Evolutionary conservation across 495 filamentous ascomycete species (phyloP).

Genomic region (Hypomontagnella monticulosa): DNA sequence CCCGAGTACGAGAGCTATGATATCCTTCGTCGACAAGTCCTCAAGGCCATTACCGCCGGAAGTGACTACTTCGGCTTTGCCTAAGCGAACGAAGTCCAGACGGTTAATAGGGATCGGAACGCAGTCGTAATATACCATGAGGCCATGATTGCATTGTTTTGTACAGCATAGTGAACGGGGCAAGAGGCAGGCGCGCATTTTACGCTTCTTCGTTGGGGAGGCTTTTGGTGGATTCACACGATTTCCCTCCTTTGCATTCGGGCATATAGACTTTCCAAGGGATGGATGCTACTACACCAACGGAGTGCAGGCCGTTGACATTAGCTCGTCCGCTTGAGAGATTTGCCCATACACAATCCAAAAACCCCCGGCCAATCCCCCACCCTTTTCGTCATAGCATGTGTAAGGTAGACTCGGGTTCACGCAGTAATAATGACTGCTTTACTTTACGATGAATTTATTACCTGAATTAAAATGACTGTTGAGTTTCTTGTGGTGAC

Average conservation of each 20-base stretch:
- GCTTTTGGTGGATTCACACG: conserved; percentile 10
- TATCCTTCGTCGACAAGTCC: conserved; percentile 81
- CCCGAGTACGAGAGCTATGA: conserved; percentile 99
- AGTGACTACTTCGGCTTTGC: conserved; percentile 99
- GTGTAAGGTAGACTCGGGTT: conserved; percentile 33
- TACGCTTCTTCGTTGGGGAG: conserved; percentile 10
- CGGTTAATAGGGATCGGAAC: neutral
- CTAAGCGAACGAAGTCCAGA: conserved; percentile 53
- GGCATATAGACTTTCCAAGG: conserved; percentile 24
- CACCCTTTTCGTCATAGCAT: conserved; percentile 29
- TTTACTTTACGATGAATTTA: neutral
- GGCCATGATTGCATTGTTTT: conserved; percentile 25
- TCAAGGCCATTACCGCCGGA: conserved; percentile 93
- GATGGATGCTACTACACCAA: conserved; percentile 14
- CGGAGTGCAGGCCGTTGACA: conserved; percentile 43
- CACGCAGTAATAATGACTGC: conserved; percentile 22
- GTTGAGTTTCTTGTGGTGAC: too few species aligned
- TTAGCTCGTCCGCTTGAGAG: conserved; percentile 10
- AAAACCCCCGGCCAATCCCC: too few species aligned
- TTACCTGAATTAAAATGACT: too few species aligned
- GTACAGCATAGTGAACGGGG: conserved; percentile 36
- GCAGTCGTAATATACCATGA: conserved; percentile 8
- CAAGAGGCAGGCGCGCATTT: conserved; percentile 22
- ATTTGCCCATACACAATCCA: conserved; percentile 5
- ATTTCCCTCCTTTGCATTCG: conserved; percentile 20